These are phyloP conservation scores for Epichloe typhina DNA, from an alignment of 2,329 filamentous ascomycete species.

Conservation along the genomic window DNA sequence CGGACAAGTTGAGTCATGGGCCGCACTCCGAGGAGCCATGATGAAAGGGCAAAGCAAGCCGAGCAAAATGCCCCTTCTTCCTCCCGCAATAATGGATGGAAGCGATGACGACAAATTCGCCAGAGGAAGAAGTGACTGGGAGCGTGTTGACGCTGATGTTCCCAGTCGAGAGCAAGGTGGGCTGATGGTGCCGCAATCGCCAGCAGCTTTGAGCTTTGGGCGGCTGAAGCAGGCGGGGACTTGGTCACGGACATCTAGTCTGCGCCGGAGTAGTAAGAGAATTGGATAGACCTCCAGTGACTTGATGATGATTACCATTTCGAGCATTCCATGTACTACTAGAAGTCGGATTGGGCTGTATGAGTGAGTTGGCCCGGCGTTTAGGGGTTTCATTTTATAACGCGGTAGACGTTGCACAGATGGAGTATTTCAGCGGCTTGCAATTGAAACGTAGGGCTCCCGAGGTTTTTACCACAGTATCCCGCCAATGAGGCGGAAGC, in stretches of 20 bases:
- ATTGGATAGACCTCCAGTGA: conserved; percentile 1
- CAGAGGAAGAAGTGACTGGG: conserved; percentile 13
- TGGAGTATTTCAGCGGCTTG: neutral
- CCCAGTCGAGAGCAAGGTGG: conserved; percentile 11
- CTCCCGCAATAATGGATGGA: conserved; percentile 16
- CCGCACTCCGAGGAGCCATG: conserved; percentile 29
- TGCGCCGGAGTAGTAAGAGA: conserved; percentile 20
- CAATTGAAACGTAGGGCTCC: no score
- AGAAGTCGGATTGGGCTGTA: neutral
- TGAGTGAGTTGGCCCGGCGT: neutral
- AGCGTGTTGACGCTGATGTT: conserved; percentile 14
- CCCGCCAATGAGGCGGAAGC: no score
- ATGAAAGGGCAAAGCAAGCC: conserved; percentile 15
- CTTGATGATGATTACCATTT: neutral
- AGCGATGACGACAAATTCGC: conserved; percentile 17
- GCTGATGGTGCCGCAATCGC: conserved; percentile 11
- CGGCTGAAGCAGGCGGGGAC: conserved; percentile 35
- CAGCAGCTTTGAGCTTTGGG: conserved; percentile 35
- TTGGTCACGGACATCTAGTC: conserved; percentile 31
- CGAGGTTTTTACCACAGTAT: no score
- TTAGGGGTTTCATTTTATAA: neutral
- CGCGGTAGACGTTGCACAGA: neutral
- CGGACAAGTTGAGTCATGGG: conserved; percentile 49
- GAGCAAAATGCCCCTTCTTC: conserved; percentile 13
- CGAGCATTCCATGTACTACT: neutral